phyloP scores from a whole-genome alignment of 768 basidiomycete species.

The Cystofilobasidium ferigula region DNA sequence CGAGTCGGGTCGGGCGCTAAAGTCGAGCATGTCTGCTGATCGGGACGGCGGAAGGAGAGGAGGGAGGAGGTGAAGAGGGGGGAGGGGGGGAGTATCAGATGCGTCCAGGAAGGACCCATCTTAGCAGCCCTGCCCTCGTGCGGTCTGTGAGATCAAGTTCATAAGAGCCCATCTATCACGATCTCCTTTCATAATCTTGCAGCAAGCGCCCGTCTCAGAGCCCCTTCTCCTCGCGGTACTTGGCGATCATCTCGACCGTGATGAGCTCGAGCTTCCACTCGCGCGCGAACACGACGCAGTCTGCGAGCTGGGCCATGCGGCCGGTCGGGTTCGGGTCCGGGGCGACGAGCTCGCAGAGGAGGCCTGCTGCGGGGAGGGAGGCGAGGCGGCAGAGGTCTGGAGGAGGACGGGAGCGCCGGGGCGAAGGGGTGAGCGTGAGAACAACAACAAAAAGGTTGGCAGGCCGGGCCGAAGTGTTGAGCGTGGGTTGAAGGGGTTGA shows the following conservation, averaged over 20 bases:
- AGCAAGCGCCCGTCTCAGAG: no score
- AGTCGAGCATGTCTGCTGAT: conserved; percentile 67
- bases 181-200: no score
- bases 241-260: conserved; percentile 58
- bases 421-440: neutral
- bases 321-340: conserved; percentile 63
- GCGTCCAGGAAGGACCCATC: no score
- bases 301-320: conserved; percentile 87
- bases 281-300: conserved; percentile 82
- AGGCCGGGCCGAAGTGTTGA: neutral
- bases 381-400: conserved; percentile 72
- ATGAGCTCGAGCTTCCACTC: conserved; percentile 86
- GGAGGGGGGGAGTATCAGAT: no score
- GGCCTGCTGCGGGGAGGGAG: conserved; percentile 55
- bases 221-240: conserved; percentile 33
- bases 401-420: neutral
- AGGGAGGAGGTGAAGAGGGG: no score
- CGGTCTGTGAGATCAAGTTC: no score
- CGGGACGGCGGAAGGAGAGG: no score
- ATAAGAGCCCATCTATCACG: no score
- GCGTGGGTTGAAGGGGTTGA: neutral
- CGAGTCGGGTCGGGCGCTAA: conserved; percentile 43
- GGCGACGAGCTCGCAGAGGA: conserved; percentile 91
- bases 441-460: neutral
- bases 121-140: no score